Base-by-base conservation (phyloP, 2,329 filamentous ascomycete species). In the Zymoseptoria passerinii region DNA sequence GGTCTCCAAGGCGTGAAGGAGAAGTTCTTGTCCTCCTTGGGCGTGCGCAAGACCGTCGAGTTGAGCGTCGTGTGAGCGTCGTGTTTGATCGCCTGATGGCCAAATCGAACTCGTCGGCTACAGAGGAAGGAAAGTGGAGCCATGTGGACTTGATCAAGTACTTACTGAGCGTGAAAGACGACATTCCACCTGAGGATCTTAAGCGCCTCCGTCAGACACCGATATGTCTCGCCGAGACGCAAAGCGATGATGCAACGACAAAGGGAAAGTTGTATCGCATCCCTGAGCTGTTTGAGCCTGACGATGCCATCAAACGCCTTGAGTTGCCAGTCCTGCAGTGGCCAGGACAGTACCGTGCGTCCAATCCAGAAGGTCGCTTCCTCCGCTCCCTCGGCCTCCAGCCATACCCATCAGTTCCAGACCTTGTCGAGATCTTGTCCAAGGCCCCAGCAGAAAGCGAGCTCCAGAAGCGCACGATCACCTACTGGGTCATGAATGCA, bases 71-170 rank as follows among this genome's bases (percentile, higher is more conserved):
- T 99, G 28, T 99, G 1, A 90, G 90, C 29, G 92, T 95, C 28
- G 95, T 99, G 28, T 97, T 99, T 68, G 88, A 89, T 23, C 83
- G 92, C 50, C 80, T 99, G 50, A 81, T 96, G 65, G 85, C 82
- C 54, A 80, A 81, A 16, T 78, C 84, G 0, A 73, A 72, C 8
- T 77, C 78, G n/a, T 61, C 73, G 2, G 70, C 72, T 19, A 72
- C 75, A 19, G 80, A 81, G 27, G 78, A 77, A 20, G 75, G 77
- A 20, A 81, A 86, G 72, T 96, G 90, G 89, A 96, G 90, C 58
- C 92, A 97, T 70, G 85, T 96, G 61, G 92, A 99, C 71, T 79
- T 99, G 27, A 91, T 99, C 73, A 92, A 91, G 67, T 99, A 99
- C 67, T 82, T 99, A 50, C 84, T 92, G 9, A 95, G 92, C 8